Percentiles rank a stretch among this genome's conserved stretches.
phyloP scores from a whole-genome alignment of 306 rosid genomes.

The Acmispon strigosus region DNA sequence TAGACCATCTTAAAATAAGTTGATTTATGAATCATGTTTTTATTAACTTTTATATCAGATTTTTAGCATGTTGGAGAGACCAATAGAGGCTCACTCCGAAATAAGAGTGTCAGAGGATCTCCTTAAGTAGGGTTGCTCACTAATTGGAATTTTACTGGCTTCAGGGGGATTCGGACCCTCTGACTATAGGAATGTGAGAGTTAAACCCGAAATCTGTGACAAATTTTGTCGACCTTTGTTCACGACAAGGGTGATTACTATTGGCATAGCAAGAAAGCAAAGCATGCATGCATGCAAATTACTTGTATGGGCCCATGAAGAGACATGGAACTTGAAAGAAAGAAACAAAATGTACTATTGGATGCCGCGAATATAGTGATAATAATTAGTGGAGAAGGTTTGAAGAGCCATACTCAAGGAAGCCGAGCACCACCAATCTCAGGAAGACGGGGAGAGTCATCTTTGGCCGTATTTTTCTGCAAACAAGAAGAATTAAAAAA shows the following conservation, averaged over 20 bases:
- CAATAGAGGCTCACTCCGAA: too few relatives aligned
- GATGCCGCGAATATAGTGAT: not conserved
- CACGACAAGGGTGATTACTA: not conserved
- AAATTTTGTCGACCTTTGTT: too few relatives aligned
- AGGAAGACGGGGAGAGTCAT: constrained; percentile 81
- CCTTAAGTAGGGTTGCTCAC: too few relatives aligned
- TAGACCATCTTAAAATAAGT: too few relatives aligned
- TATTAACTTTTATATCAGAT: too few relatives aligned
- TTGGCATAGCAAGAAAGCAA: not conserved
- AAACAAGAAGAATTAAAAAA: not conserved
- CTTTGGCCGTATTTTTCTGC: constrained; percentile 84
- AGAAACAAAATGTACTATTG: constrained; percentile 2
- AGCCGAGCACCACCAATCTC: constrained; percentile 60
- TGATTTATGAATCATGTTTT: too few relatives aligned
- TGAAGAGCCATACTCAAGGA: constrained; percentile 76
- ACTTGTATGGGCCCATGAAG: not conserved
- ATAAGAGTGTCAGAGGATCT: too few relatives aligned
- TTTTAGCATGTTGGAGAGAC: too few relatives aligned
- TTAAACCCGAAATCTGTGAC: too few relatives aligned
- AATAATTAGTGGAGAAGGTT: not conserved
- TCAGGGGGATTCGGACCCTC: too few relatives aligned
- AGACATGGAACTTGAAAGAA: not conserved
- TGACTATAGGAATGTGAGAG: too few relatives aligned
- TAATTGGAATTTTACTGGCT: too few relatives aligned
- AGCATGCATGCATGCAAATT: not conserved